A percentile compares a stretch with the other conserved stretches of the same genome.
Conservation (phyloP, 495 filamentous ascomycete species). For the Podospora australis region DNA sequence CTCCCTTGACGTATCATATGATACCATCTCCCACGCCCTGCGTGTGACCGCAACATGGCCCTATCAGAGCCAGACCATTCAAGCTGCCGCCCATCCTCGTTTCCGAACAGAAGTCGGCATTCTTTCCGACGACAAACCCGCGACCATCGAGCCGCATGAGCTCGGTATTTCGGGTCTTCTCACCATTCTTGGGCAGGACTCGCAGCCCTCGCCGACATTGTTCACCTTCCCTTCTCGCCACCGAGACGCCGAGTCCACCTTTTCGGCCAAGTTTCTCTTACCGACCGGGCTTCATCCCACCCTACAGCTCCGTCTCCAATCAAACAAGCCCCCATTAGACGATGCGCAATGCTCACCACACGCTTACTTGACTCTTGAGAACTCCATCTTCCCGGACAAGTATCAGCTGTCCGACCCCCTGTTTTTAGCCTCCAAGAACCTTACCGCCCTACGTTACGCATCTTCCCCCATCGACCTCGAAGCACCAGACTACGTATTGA, state of each 20-base stretch:
- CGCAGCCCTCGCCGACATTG: conserved; percentile 58
- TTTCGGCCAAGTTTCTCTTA: conserved; percentile 48
- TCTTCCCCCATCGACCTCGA: conserved; percentile 86
- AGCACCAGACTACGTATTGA: conserved; percentile 74
- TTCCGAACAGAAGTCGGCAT: conserved; percentile 70
- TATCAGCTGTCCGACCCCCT: conserved; percentile 49
- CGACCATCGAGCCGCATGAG: conserved; percentile 56
- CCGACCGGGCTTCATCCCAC: conserved; percentile 89
- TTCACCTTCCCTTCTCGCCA: conserved; percentile 92
- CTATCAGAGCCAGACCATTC: conserved; percentile 33
- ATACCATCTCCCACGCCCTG: conserved; percentile 59
- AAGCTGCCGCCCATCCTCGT: conserved; percentile 27
- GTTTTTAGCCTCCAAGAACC: conserved; percentile 58
- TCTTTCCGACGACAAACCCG: conserved; percentile 58
- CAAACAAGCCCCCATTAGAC: conserved; percentile 31
- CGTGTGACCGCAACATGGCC: conserved; percentile 58
- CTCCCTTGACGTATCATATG: conserved; percentile 73
- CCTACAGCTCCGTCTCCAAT: conserved; percentile 52
- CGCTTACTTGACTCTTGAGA: conserved; percentile 83
- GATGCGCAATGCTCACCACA: conserved; percentile 60
- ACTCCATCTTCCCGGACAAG: conserved; percentile 74
- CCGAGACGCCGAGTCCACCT: conserved; percentile 45
- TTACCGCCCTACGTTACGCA: conserved; percentile 59
- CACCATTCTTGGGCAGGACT: conserved; percentile 69
- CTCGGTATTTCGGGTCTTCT: conserved; percentile 73